Percentiles rank a stretch among this genome's conserved stretches.
Conservation (phyloP, 495 filamentous ascomycete genomes). For the Aspergillus olivimuriae region DNA sequence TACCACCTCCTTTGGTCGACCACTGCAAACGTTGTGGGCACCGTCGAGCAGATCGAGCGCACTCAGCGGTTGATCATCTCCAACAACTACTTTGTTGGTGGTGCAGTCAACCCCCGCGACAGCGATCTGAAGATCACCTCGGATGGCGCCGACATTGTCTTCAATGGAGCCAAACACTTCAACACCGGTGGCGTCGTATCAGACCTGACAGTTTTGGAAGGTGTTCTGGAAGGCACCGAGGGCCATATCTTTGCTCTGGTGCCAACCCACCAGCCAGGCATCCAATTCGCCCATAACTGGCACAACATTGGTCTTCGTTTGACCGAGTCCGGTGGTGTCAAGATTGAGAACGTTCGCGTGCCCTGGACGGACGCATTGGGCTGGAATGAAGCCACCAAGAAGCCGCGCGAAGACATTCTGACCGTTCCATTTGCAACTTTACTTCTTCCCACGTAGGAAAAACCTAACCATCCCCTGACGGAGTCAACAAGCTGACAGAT, state of each 20-base stretch:
- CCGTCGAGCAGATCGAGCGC: slow-evolving; percentile 46
- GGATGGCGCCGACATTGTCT: slow-evolving; percentile 46
- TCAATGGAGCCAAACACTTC: slow-evolving; percentile 55
- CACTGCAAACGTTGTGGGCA: slow-evolving; percentile 50
- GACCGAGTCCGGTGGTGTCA: slow-evolving; percentile 53
- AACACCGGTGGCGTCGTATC: slow-evolving; percentile 57
- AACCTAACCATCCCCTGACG: too few species aligned
- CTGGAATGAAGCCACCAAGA: slow-evolving; percentile 42
- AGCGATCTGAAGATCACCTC: slow-evolving; percentile 47
- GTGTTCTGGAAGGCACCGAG: slow-evolving; percentile 46
- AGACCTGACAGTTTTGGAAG: slow-evolving; percentile 57
- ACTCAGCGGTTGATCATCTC: slow-evolving; percentile 44
- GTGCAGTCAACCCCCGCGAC: slow-evolving; percentile 56
- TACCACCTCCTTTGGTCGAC: slow-evolving; percentile 58
- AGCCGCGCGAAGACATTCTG: slow-evolving; percentile 38
- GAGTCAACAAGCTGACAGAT: too few species aligned
- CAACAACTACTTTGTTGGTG: slow-evolving; percentile 57
- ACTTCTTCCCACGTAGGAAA: slow-evolving; percentile 49
- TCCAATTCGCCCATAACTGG: slow-evolving; percentile 55
- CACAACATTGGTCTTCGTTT: slow-evolving; percentile 54
- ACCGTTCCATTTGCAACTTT: slow-evolving; percentile 44
- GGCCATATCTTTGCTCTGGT: slow-evolving; percentile 54
- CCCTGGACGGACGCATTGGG: slow-evolving; percentile 54
- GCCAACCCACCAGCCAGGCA: slow-evolving; percentile 45
- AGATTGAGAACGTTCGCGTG: slow-evolving; percentile 47